Percentiles rank a stretch among this genome's conserved stretches.
Evolutionary conservation across 176 grass and related monocot genomes (phyloP).

Genomic region (Chrysopogon serrulatus): DNA sequence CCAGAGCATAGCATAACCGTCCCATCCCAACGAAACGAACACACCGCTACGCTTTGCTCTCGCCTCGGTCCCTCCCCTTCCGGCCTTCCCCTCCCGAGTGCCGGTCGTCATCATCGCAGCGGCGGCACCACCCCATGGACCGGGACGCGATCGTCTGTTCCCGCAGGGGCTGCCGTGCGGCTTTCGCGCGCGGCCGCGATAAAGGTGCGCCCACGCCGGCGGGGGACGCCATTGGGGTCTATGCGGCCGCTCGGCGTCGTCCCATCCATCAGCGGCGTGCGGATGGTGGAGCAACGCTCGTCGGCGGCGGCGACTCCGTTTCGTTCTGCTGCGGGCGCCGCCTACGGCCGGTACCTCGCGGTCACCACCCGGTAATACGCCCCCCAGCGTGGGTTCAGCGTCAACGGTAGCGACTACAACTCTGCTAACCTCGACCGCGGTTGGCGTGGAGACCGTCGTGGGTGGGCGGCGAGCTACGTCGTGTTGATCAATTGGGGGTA

Average conservation of each 20-base stretch:
- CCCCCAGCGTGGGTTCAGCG: not conserved
- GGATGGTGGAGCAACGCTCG: not conserved
- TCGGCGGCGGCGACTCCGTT: too few relatives aligned
- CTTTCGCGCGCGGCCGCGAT: not conserved
- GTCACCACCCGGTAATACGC: too few relatives aligned
- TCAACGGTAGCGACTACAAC: not conserved
- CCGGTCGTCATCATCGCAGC: too few relatives aligned
- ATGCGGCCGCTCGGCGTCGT: not conserved
- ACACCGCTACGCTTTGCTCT: too few relatives aligned
- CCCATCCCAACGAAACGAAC: too few relatives aligned
- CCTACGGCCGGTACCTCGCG: not conserved
- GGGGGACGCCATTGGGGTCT: not conserved
- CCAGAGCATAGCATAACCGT: too few relatives aligned
- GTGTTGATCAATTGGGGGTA: not conserved
- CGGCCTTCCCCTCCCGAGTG: too few relatives aligned
- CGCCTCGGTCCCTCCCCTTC: too few relatives aligned
- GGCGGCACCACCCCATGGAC: too few relatives aligned
- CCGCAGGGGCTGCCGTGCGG: not conserved
- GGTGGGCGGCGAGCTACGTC: not conserved
- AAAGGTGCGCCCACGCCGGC: slow-evolving; percentile 13
- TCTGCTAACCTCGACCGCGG: too few relatives aligned
- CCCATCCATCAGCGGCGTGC: too few relatives aligned
- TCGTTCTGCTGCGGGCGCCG: too few relatives aligned
- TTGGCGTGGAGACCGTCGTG: not conserved
- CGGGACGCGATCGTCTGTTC: not conserved